Conservation (phyloP, 305 asterid species). For the Fraxinus latifolia region DNA sequence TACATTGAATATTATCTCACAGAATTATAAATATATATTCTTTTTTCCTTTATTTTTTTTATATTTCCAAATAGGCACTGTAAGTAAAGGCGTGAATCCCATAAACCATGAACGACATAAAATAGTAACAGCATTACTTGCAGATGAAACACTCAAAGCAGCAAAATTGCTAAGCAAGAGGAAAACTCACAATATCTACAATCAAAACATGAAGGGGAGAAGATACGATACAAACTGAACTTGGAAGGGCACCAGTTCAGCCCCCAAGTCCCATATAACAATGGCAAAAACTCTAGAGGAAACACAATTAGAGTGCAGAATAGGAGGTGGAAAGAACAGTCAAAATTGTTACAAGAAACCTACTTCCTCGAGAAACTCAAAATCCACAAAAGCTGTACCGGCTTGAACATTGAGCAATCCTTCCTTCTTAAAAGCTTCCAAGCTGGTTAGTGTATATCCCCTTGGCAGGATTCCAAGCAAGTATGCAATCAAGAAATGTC, state of each 20-base stretch:
- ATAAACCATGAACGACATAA: background rate
- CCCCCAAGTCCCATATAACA: background rate
- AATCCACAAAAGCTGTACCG: slow-evolving; percentile 92
- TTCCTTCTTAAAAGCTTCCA: slow-evolving; percentile 79
- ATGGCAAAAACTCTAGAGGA: background rate
- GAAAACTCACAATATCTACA: background rate
- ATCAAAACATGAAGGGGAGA: background rate
- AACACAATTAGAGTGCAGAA: background rate
- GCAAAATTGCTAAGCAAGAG: background rate
- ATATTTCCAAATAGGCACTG: background rate
- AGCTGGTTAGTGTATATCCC: slow-evolving; percentile 73
- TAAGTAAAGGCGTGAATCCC: background rate
- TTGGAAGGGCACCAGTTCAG: background rate
- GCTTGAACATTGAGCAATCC: slow-evolving; percentile 94
- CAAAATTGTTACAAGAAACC: slow-evolving; percentile 32
- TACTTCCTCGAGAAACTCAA: slow-evolving; percentile 85
- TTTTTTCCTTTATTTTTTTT: background rate
- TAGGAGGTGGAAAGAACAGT: slow-evolving; percentile 1
- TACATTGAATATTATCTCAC: background rate
- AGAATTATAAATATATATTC: background rate
- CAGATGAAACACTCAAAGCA: background rate
- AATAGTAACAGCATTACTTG: background rate
- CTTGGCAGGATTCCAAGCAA: slow-evolving; percentile 83
- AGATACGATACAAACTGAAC: background rate
- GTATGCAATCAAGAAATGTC: slow-evolving; percentile 91